Percentiles rank a stretch among this genome's conserved stretches.
Evolutionary conservation across 306 rosid species (phyloP).

Genomic region (Vicia faba): DNA sequence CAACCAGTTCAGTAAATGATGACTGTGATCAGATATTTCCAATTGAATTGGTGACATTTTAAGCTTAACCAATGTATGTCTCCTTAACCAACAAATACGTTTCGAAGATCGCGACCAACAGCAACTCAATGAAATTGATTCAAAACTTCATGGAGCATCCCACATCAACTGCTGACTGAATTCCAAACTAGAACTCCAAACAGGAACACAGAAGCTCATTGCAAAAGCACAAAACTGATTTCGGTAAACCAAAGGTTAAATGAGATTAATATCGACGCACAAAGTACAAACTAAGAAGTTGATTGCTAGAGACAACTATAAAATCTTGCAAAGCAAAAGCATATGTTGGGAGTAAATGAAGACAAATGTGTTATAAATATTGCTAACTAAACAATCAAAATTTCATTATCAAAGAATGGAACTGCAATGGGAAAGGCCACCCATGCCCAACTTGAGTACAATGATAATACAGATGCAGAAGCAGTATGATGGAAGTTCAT

Average conservation of each 20-base stretch:
- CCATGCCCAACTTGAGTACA: slow-evolving; percentile 8
- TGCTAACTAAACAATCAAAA: slow-evolving; percentile 20
- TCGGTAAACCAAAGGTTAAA: background rate
- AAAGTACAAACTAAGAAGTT: background rate
- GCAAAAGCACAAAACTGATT: slow-evolving; percentile 23
- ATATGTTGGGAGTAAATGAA: slow-evolving; percentile 33
- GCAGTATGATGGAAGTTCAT: background rate
- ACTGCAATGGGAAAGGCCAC: slow-evolving; percentile 6
- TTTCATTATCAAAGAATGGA: background rate
- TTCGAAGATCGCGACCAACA: too few species aligned
- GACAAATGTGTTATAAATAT: background rate
- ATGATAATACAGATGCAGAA: background rate
- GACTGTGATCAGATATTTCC: background rate
- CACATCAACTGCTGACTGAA: too few species aligned
- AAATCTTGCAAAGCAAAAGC: slow-evolving; percentile 34
- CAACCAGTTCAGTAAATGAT: background rate
- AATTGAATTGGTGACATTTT: background rate
- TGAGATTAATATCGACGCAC: background rate
- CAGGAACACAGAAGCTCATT: background rate
- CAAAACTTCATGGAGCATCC: too few species aligned
- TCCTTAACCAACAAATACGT: background rate
- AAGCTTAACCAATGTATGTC: background rate
- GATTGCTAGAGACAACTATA: slow-evolving; percentile 26
- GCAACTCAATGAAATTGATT: too few species aligned
- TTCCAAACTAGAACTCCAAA: background rate